These are phyloP conservation scores for Arthrocladium fulminans DNA, from an alignment of 2,329 filamentous ascomycete species.

Conservation along the genomic window DNA sequence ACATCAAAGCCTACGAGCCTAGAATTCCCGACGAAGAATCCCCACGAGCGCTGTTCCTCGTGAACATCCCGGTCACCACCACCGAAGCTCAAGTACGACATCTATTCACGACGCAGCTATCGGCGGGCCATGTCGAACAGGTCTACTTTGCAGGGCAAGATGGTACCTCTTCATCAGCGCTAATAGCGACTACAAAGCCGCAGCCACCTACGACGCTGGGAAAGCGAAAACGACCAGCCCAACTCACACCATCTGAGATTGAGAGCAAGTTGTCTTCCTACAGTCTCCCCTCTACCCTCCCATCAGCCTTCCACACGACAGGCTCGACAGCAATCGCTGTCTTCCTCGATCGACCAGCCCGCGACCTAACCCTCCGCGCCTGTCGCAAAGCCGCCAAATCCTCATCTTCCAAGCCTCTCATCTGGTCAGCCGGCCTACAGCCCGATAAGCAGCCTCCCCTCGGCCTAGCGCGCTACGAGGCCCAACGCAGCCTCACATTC, in stretches of 20 bases:
- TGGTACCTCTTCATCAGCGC: constrained; percentile 18
- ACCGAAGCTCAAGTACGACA: constrained; percentile 67
- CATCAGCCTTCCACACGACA: constrained; percentile 58
- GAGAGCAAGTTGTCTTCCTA: constrained; percentile 50
- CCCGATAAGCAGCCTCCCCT: constrained; percentile 47
- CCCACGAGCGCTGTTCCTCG: constrained; percentile 74
- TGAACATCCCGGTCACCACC: constrained; percentile 78
- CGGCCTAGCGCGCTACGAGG: constrained; percentile 47
- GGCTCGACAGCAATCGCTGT: constrained; percentile 72
- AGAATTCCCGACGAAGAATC: constrained; percentile 66
- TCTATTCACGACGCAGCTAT: constrained; percentile 65
- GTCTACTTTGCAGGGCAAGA: constrained; percentile 54
- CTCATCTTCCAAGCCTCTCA: constrained; percentile 44
- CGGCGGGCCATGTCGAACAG: constrained; percentile 66
- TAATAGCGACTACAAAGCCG: constrained; percentile 16
- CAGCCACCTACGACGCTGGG: constrained; percentile 26
- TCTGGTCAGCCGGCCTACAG: constrained; percentile 59
- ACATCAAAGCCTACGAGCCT: constrained; percentile 74
- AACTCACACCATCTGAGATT: constrained; percentile 37
- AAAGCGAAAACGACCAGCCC: constrained; percentile 46
- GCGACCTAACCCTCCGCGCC: constrained; percentile 69
- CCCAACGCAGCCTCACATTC: constrained; percentile 62
- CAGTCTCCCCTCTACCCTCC: constrained; percentile 63
- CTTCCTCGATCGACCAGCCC: constrained; percentile 74
- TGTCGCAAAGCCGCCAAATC: constrained; percentile 51